A percentile compares a stretch with the other conserved stretches of the same genome.
Conservation (phyloP, 352 stramenopile genomes). For the Peronospora farinosa region DNA sequence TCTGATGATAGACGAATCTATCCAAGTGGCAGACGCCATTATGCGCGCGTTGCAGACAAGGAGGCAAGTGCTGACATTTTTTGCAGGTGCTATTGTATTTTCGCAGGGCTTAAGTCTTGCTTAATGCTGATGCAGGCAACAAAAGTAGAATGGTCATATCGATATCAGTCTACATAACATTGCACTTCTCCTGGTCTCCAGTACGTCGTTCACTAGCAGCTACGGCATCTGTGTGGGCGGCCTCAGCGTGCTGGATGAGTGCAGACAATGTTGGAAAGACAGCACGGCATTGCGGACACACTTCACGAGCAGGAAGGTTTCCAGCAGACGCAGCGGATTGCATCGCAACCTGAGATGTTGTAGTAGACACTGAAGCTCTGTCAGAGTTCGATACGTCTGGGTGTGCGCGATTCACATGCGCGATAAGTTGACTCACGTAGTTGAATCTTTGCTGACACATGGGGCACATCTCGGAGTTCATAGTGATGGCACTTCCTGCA, state of each 20-base stretch:
- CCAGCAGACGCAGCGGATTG: slow-evolving; percentile 6
- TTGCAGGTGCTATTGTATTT: background rate
- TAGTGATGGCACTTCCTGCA: slow-evolving; percentile 25
- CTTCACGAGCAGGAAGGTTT: slow-evolving; percentile 28
- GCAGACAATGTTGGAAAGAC: slow-evolving; percentile 47
- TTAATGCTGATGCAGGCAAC: background rate
- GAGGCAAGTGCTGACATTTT: background rate
- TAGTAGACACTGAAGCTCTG: slow-evolving; percentile 7
- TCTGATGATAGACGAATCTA: slow-evolving; percentile 28
- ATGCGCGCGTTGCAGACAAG: slow-evolving; percentile 8
- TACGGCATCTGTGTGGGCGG: slow-evolving; percentile 27
- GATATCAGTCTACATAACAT: slow-evolving; percentile 39
- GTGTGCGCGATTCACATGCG: slow-evolving; percentile 66
- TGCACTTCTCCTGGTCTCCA: slow-evolving; percentile 50
- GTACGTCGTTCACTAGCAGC: slow-evolving; percentile 16
- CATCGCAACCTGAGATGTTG: slow-evolving; percentile 5
- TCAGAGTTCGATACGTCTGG: slow-evolving; percentile 31
- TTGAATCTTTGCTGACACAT: slow-evolving; percentile 70
- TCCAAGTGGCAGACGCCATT: slow-evolving; percentile 13
- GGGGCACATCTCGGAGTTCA: slow-evolving; percentile 50
- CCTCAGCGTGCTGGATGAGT: slow-evolving; percentile 62
- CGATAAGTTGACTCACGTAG: slow-evolving; percentile 68
- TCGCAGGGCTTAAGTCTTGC: slow-evolving; percentile 1
- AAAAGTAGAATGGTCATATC: slow-evolving; percentile 1
- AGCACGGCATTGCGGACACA: slow-evolving; percentile 62